These are phyloP conservation scores for Boletus reticulatus DNA, from an alignment of 768 basidiomycete genomes.

Conservation along the genomic window DNA sequence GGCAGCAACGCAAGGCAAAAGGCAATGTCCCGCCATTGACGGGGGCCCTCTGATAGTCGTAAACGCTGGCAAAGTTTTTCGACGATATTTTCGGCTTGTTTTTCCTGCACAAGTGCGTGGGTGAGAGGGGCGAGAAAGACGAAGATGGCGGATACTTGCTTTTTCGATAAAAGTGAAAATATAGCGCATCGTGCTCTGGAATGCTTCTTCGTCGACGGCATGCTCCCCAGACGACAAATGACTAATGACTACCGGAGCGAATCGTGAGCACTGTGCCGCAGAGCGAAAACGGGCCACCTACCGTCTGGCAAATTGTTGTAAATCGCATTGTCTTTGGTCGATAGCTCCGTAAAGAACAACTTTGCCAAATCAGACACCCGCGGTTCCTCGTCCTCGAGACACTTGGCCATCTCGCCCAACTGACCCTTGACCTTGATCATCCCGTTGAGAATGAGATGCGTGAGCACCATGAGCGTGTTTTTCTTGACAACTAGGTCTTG, in stretches of 20 bases:
- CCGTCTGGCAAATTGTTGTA: conserved; percentile 98
- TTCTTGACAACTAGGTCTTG: conserved; percentile 90
- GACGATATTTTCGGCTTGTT: conserved; percentile 95
- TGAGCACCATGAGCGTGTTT: conserved; percentile 98
- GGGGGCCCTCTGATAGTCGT: conserved; percentile 79
- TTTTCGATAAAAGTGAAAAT: conserved; percentile 98
- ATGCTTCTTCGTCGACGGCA: conserved; percentile 88
- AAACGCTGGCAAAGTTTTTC: conserved; percentile 98
- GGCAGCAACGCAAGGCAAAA: conserved; percentile 93
- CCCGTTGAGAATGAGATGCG: conserved; percentile 94
- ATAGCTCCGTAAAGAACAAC: conserved; percentile 93
- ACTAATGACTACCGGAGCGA: conserved; percentile 68
- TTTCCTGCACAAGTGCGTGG: conserved; percentile 60
- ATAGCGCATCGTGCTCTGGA: conserved; percentile 90
- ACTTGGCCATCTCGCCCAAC: conserved; percentile 99
- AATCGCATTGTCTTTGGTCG: conserved; percentile 97
- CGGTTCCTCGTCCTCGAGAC: conserved; percentile 86
- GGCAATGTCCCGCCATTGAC: conserved; percentile 98
- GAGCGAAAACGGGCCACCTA: conserved; percentile 31
- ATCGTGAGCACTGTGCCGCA: conserved; percentile 1
- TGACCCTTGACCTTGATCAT: conserved; percentile 99
- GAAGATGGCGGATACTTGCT: conserved; percentile 38
- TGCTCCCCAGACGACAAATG: conserved; percentile 89
- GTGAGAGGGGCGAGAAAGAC: not conserved
- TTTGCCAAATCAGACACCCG: conserved; percentile 94